Evolutionary conservation across 2,329 filamentous ascomycete species (phyloP), one percentile per base, ranked within the genome.

Genomic region (Phaeosphaeriaceae sp.): DNA sequence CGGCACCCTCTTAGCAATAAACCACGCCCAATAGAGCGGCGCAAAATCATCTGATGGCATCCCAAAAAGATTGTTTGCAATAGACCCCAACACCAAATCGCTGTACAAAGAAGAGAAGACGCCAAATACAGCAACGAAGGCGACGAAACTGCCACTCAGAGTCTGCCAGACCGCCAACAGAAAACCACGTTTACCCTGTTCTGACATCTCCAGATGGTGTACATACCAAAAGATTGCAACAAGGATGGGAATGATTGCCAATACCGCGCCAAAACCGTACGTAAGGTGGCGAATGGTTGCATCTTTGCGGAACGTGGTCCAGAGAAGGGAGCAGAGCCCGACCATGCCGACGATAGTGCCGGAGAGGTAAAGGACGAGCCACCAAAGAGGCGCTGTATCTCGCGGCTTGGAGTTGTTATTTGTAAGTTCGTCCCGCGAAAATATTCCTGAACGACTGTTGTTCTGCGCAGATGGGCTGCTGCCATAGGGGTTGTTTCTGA

Each of bases 11-110:
- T 65, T 65, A 11, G 59, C 62, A 19, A 57, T 40, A 42, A 65
- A 65, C 62, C 62, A 65, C 1, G 60, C 47, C 62, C 62, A 65
- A 53, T 65, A 65, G 2, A 65, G 48, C 10, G 56, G 49, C 25
- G 56, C 54, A 52, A 54, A 51, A 46, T 62, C 62, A n/a, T 56
- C 45, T 13, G 51, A 56, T 20, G 62, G 62, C 5, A 56, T 25
- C 17, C 62, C 62, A 5, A 55, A 42, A 22, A 56, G 50, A 25
- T 62, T 65, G n/a, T 53, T 21, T 10, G 62, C 62, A 36, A 65
- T 60, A 19, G 48, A 49, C 1, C 54, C 62, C n/a, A 65, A 47
- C 17, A 60, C 57, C 4, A 65, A 40, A 42, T 65, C 62, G 42
- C 58, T 57, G 24, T 65, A 65, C 10, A 65, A 42, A 3, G 59